Conservation (phyloP, 345 rosid genomes). For the Hibiscus syriacus region DNA sequence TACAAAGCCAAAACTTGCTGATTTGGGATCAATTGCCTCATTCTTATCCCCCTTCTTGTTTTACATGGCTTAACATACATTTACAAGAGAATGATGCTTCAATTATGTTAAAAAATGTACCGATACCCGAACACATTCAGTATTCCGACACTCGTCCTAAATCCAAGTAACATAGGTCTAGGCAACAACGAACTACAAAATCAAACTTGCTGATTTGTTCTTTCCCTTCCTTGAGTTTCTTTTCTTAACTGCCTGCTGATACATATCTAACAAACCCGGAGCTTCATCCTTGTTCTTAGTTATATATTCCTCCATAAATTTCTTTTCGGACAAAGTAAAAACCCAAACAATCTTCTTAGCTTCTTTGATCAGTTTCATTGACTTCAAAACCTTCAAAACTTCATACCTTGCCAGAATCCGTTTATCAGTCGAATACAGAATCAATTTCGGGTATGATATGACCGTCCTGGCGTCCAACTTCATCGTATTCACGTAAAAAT, state of each 20-base stretch:
- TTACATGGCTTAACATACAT: neutral
- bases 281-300: neutral
- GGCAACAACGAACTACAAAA: neutral
- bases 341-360: neutral
- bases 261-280: slow-evolving; percentile 8
- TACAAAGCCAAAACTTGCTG: neutral
- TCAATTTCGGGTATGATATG: neutral
- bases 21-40: neutral
- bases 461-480: neutral
- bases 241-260: neutral
- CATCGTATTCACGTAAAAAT: slow-evolving; percentile 5
- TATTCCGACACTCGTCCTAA: neutral
- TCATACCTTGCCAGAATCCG: slow-evolving; percentile 1
- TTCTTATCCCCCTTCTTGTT: neutral
- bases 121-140: neutral
- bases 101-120: too few species aligned
- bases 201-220: neutral
- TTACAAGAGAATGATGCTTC: neutral
- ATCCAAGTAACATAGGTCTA: neutral
- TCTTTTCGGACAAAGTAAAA: neutral
- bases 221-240: neutral
- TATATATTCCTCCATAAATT: slow-evolving; percentile 1
- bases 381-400: slow-evolving; percentile 5
- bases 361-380: slow-evolving; percentile 1
- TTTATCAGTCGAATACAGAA: neutral